phyloP scores from a whole-genome alignment of 192 early-diverging fungal species.

The Podila epicladia region DNA sequence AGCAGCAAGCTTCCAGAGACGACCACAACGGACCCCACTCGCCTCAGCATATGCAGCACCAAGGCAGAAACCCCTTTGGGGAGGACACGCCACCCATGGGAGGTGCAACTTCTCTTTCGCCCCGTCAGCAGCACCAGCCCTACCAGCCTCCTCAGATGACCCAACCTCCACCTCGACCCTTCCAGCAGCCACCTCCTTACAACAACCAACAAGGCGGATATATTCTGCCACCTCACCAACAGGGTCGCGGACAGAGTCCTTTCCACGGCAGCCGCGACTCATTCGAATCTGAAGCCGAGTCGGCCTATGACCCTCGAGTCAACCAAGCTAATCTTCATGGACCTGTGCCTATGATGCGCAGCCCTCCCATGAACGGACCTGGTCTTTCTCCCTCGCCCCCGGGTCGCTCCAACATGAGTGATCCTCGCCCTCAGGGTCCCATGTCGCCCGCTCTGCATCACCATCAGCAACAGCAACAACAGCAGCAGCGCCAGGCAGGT shows the following conservation, averaged over 20 bases:
- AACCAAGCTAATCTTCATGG: neutral
- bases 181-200: neutral
- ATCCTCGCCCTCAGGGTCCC: constrained; percentile 3
- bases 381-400: constrained; percentile 11
- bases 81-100: neutral
- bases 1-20: neutral
- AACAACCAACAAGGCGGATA: neutral
- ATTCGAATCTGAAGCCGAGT: constrained; percentile 33
- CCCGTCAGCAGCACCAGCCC: constrained; percentile 26
- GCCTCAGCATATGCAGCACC: constrained; percentile 20
- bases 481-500: neutral
- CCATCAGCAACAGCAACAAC: constrained; percentile 19
- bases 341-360: constrained; percentile 25
- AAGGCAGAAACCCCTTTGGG: constrained; percentile 33
- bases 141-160: constrained; percentile 25
- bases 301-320: constrained; percentile 33
- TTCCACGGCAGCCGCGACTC: constrained; percentile 29
- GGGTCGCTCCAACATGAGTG: constrained; percentile 12
- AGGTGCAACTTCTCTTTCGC: constrained; percentile 16
- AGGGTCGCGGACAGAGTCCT: constrained; percentile 16
- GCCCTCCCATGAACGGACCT: neutral
- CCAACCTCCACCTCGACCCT: constrained; percentile 16
- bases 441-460: constrained; percentile 1
- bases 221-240: neutral
- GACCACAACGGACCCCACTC: neutral